Base-by-base conservation (phyloP, 345 rosid genomes). In the Citrus inodora region DNA sequence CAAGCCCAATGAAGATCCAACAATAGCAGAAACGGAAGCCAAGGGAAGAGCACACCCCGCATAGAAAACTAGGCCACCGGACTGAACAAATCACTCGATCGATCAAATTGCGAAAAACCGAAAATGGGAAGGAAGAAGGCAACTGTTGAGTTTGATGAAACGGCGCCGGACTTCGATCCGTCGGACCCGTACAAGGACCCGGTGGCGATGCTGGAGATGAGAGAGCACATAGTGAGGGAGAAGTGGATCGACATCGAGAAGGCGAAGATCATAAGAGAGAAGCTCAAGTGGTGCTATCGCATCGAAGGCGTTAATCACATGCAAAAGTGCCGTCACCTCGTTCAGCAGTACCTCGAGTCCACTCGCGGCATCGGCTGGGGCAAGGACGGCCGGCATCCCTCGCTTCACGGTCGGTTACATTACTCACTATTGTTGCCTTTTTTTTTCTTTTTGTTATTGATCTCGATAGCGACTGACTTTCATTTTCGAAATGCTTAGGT, bases 331-430 rank as follows among this genome's bases (percentile, higher is more conserved):
- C 99, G 98, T 80, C 93, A 92, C 80, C 97, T 94, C 73, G 98
- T 97, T 65, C 86, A 84, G 24, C 93, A 92, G 89, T 97, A 97
- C 82, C 97, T 97, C 70, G 98, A 97, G 5, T 81, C 98, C 71
- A 97, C 99, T 67, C 99, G 99, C 14, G 98, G 98, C 81, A 84
- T 97, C 83, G 99, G 99, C 64, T 97, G 99, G 99, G 95, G 97
- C 85, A 97, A 97, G 80, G 99, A 97, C 56, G 94, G 92, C 65
- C 99, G 99, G 27, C 99, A 94, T 71, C 90, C 87, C 22, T 89
- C 92, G 28, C 92, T 92, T 46, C 99, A 96, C 83, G 99, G 98
- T 93, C 60, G 24, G 64, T 58, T 42, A 13, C 65, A 55, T 33
- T 16, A 17, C 17, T 33, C 16, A 59, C 24, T 14, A 1, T 37